Evolutionary conservation across 1,139 yeast genomes (phyloP).

Genomic region (Pichia terricola): DNA sequence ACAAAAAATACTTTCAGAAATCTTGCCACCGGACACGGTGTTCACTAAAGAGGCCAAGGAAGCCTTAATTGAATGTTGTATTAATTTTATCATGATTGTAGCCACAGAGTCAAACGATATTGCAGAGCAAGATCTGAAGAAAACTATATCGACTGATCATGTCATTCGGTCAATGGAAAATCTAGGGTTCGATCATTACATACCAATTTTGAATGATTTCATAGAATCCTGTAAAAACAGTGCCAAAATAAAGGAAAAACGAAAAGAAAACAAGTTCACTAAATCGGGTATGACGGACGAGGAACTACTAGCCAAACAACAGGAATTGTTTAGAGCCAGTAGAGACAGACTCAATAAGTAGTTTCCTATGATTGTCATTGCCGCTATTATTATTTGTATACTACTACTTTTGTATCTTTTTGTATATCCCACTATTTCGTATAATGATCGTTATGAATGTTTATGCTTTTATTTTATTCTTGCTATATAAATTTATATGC

Average conservation of each 20-base stretch:
- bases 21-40: conserved; percentile 75
- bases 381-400: too few relatives aligned
- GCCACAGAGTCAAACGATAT: conserved; percentile 92
- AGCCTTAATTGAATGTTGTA: conserved; percentile 91
- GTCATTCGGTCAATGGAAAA: conserved; percentile 85
- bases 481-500: not conserved
- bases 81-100: conserved; percentile 89
- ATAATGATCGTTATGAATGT: too few relatives aligned
- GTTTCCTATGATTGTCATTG: not conserved
- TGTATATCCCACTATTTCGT: too few relatives aligned
- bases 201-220: conserved; percentile 48
- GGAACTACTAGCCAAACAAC: conserved; percentile 85
- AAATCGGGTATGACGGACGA: conserved; percentile 89
- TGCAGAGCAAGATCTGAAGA: conserved; percentile 92
- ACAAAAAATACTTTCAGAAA: conserved; percentile 86
- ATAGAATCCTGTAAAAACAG: conserved; percentile 66
- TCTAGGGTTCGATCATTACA: conserved; percentile 77
- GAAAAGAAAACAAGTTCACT: conserved; percentile 87
- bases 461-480: too few relatives aligned
- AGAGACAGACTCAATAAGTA: conserved; percentile 60
- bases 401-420: too few relatives aligned
- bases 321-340: conserved; percentile 81
- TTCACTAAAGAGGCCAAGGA: conserved; percentile 93
- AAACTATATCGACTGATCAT: conserved; percentile 94
- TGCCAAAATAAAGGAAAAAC: conserved; percentile 78